Conservation (phyloP, 495 filamentous ascomycete species). For the Clavariopsis aquatica region DNA sequence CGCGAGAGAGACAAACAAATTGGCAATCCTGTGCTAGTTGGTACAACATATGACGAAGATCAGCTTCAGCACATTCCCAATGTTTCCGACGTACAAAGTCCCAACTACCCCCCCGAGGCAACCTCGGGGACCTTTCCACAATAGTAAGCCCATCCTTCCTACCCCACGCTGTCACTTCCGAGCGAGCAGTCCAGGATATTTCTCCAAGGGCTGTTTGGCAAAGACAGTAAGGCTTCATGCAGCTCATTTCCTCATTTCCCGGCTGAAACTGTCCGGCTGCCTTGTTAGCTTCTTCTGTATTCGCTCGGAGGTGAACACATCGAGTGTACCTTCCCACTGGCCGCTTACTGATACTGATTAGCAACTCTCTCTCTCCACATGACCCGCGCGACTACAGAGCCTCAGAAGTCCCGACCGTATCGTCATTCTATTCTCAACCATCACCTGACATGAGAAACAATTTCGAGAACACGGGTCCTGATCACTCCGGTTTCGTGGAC, state of each 20-base stretch:
- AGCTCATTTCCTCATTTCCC: too few species aligned
- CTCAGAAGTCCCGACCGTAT: slow-evolving; percentile 46
- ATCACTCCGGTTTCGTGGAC: slow-evolving; percentile 13
- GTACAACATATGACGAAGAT: slow-evolving; percentile 48
- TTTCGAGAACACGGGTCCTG: slow-evolving; percentile 5
- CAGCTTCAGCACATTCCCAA: slow-evolving; percentile 36
- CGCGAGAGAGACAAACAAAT: slow-evolving; percentile 50
- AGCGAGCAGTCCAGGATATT: neutral
- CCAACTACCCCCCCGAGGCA: slow-evolving; percentile 15
- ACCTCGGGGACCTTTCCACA: neutral
- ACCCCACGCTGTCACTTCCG: neutral
- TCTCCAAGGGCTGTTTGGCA: too few species aligned
- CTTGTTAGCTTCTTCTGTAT: neutral
- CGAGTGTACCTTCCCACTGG: neutral
- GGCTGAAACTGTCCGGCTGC: neutral
- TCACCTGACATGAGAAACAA: slow-evolving; percentile 36
- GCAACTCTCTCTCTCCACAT: slow-evolving; percentile 23
- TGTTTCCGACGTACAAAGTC: slow-evolving; percentile 28
- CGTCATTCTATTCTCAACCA: slow-evolving; percentile 51
- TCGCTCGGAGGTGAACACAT: neutral
- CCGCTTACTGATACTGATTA: slow-evolving; percentile 3
- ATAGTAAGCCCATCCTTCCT: neutral
- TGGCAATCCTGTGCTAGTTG: slow-evolving; percentile 50
- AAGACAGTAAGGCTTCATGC: too few species aligned
- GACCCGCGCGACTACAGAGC: slow-evolving; percentile 20